These are phyloP conservation scores for Claviceps sp. DNA, from an alignment of 2,329 filamentous ascomycete genomes.

Conservation along the genomic window DNA sequence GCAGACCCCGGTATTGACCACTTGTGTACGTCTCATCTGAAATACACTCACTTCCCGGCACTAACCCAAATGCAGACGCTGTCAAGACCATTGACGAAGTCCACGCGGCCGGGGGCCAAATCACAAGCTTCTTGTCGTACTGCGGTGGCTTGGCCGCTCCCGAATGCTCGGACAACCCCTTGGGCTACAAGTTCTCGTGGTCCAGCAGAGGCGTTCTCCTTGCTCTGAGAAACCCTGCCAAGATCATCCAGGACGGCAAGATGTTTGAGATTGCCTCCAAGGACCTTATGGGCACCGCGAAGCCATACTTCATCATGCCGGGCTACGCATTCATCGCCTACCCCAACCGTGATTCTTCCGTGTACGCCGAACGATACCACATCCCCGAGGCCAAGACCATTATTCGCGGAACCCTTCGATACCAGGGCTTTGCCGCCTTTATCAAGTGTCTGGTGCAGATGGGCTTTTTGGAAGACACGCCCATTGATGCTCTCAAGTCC, in stretches of 20 bases:
- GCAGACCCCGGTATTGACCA: constrained; percentile 59
- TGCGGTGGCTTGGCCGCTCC: constrained; percentile 52
- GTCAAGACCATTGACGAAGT: constrained; percentile 80
- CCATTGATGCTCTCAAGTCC: constrained; percentile 50
- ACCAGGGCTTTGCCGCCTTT: constrained; percentile 83
- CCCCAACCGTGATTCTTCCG: constrained; percentile 80
- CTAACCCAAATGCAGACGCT: constrained; percentile 44
- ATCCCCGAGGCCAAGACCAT: constrained; percentile 91
- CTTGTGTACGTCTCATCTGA: constrained; percentile 21
- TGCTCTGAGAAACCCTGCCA: constrained; percentile 74
- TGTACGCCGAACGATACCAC: constrained; percentile 76
- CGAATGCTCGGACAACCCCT: constrained; percentile 72
- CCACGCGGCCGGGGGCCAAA: constrained; percentile 77
- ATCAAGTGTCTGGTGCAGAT: constrained; percentile 78
- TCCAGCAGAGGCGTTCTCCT: constrained; percentile 74
- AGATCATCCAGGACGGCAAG: constrained; percentile 69
- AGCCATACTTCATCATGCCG: constrained; percentile 75
- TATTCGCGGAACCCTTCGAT: constrained; percentile 69
- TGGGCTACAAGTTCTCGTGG: constrained; percentile 71
- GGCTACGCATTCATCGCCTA: constrained; percentile 86
- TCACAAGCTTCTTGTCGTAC: constrained; percentile 68
- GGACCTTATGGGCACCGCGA: constrained; percentile 44
- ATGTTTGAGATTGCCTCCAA: constrained; percentile 45
- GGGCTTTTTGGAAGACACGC: constrained; percentile 69
- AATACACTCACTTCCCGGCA: not conserved